These are phyloP conservation scores for Monilinia polystroma DNA, from an alignment of 2,329 filamentous ascomycete species.

Conservation along the genomic window DNA sequence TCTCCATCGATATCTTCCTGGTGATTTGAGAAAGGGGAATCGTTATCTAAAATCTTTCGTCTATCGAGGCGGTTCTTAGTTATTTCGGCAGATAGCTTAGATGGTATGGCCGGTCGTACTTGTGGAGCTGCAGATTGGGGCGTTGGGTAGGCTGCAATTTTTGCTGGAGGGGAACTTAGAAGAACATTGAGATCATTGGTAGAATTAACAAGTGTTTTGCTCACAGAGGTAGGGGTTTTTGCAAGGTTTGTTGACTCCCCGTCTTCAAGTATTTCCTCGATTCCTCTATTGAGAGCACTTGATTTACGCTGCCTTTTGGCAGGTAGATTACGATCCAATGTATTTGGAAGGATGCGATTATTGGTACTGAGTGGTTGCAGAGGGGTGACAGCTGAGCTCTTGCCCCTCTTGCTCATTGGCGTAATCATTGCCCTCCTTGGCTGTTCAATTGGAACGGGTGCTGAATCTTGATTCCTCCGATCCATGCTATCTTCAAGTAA, in stretches of 20 bases:
- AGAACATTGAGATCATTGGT: constrained; percentile 26
- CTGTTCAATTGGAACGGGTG: background rate
- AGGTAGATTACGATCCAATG: constrained; percentile 24
- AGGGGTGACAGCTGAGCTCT: constrained; percentile 23
- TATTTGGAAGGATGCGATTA: constrained; percentile 32
- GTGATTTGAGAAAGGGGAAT: background rate
- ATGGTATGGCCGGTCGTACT: background rate
- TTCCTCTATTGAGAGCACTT: constrained; percentile 25
- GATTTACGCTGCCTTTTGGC: constrained; percentile 29
- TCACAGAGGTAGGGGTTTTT: background rate
- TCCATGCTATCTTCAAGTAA: constrained; percentile 13
- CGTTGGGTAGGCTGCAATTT: background rate
- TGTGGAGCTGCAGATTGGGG: constrained; percentile 4
- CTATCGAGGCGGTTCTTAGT: background rate
- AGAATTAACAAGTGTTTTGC: background rate
- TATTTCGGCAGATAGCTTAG: constrained; percentile 2
- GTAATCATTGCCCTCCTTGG: constrained; percentile 17
- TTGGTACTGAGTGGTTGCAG: constrained; percentile 37
- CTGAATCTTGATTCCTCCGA: background rate
- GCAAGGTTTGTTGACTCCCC: constrained; percentile 21
- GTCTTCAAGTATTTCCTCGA: constrained; percentile 34
- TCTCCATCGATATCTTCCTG: constrained; percentile 1
- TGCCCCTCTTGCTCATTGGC: constrained; percentile 19
- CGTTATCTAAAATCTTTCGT: background rate
- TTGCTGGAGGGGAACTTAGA: constrained; percentile 22